These are phyloP conservation scores for Lepidium didymum DNA, from an alignment of 345 rosid genomes.

Conservation along the genomic window DNA sequence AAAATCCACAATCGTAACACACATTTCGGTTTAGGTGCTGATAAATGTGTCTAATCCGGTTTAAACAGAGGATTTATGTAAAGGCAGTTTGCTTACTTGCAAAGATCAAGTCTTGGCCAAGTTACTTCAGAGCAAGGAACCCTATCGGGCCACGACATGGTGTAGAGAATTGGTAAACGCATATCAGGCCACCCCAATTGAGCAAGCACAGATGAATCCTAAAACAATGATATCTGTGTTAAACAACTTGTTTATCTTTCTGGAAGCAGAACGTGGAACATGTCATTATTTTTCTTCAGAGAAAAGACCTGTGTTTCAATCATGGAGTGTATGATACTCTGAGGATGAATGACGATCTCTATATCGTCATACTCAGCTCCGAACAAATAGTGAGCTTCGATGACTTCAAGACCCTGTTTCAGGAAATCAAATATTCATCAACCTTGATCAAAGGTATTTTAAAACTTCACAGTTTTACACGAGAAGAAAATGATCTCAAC, in stretches of 20 bases:
- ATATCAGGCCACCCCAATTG: conserved; percentile 98
- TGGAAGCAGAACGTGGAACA: background rate
- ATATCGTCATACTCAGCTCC: conserved; percentile 87
- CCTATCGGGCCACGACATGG: conserved; percentile 97
- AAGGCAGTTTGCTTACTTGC: conserved; percentile 50
- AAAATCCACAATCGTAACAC: background rate
- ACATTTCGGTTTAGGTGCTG: background rate
- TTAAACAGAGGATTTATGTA: background rate
- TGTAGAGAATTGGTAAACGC: conserved; percentile 90
- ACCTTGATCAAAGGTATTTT: background rate
- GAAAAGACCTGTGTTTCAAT: conserved; percentile 82
- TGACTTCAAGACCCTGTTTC: conserved; percentile 88
- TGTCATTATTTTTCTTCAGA: background rate
- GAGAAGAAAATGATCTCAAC: conserved; percentile 25
- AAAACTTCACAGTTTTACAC: background rate
- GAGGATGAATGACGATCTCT: conserved; percentile 92
- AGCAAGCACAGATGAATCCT: conserved; percentile 95
- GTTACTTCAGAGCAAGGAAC: conserved; percentile 87
- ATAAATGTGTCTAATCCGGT: background rate
- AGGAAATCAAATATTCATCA: background rate
- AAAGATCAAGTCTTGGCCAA: conserved; percentile 96
- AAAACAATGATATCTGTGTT: background rate
- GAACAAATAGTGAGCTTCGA: conserved; percentile 92
- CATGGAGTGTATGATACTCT: conserved; percentile 91
- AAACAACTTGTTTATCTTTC: background rate